Percentiles rank a stretch among this genome's conserved stretches.
phyloP scores from a whole-genome alignment of 169 alveolate genomes.

The Eimeria necatrix region DNA sequence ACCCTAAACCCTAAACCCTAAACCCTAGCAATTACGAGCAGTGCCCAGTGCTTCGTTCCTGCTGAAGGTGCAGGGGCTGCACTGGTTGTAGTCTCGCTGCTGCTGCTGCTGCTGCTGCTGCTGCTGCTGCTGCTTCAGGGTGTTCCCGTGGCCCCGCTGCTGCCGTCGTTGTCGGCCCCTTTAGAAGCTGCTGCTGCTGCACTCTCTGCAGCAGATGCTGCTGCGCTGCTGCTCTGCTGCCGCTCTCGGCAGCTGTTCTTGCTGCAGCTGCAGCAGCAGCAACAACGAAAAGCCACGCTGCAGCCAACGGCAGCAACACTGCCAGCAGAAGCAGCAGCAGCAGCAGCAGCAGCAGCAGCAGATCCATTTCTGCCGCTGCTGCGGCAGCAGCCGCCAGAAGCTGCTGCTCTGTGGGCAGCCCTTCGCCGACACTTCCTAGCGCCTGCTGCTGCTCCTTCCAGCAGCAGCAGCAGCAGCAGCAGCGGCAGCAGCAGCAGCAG shows the following conservation, averaged over 20 bases:
- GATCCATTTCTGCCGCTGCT: not conserved
- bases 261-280: slow-evolving; percentile 3
- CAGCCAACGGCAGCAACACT: not conserved
- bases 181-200: not conserved
- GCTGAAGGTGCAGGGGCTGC: not conserved
- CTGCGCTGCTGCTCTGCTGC: not conserved
- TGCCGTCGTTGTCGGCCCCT: not conserved
- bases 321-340: too few species aligned
- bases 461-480: slow-evolving; percentile 4
- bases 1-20: slow-evolving; percentile 8
- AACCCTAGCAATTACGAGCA: not conserved
- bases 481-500: not conserved
- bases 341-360: not conserved
- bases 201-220: not conserved
- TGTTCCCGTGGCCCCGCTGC: not conserved
- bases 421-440: not conserved
- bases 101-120: not conserved
- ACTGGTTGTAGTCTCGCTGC: not conserved
- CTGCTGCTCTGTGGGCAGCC: not conserved
- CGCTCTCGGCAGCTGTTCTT: not conserved
- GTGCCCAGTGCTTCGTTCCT: not conserved
- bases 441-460: not conserved
- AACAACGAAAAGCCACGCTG: not conserved
- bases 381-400: not conserved
- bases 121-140: not conserved